phyloP scores from a whole-genome alignment of 1,284 basidiomycete genomes.

The Melampsora abietis-canadensis region DNA sequence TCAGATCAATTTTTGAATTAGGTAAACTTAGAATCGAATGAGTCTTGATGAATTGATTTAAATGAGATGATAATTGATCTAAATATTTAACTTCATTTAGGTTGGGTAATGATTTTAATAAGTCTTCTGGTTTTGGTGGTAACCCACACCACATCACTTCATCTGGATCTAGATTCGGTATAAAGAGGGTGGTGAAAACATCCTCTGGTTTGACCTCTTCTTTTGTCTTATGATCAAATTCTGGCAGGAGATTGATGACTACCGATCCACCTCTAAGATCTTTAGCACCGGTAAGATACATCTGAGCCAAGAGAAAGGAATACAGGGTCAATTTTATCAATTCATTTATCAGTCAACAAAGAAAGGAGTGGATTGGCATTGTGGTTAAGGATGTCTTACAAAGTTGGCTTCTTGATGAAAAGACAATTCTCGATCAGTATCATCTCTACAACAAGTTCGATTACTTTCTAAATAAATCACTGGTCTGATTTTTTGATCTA shows the following conservation, averaged over 20 bases:
- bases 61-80: not conserved
- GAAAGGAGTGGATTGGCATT: too few species aligned
- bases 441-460: conserved; percentile 13
- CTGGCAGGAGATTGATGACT: conserved; percentile 1
- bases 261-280: conserved; percentile 15
- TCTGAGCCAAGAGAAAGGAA: not conserved
- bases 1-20: not conserved
- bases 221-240: conserved; percentile 4
- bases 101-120: not conserved
- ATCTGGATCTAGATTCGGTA: conserved; percentile 11
- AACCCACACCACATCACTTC: conserved; percentile 33
- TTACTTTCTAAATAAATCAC: conserved; percentile 19
- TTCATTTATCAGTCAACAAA: too few species aligned
- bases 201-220: not conserved
- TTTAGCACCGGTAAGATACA: conserved; percentile 32
- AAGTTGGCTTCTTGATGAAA: conserved; percentile 39
- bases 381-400: not conserved
- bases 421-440: conserved; percentile 26
- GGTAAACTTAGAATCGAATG: not conserved
- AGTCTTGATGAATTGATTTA: not conserved
- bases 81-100: conserved; percentile 17
- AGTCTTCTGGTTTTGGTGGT: not conserved
- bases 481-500: conserved; percentile 3
- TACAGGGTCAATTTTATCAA: not conserved
- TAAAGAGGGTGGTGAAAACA: conserved; percentile 18